phyloP scores from a whole-genome alignment of 2,329 filamentous ascomycete genomes.

The Mariannaea elegans region DNA sequence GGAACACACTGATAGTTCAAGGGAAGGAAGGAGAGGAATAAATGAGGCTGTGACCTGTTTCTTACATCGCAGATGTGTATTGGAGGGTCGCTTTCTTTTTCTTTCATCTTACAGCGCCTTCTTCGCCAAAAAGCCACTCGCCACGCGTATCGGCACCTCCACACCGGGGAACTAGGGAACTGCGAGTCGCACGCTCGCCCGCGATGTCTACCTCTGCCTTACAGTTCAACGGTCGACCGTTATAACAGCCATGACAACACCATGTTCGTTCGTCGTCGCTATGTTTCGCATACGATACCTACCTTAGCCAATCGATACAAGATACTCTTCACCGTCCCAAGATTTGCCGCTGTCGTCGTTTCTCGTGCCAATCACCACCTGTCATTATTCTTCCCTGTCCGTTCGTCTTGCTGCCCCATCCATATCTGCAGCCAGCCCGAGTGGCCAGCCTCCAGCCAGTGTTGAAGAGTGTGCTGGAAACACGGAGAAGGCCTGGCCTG shows the following conservation, averaged over 20 bases:
- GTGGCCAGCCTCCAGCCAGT: slow-evolving; percentile 33
- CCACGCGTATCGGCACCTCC: background rate
- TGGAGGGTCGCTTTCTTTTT: background rate
- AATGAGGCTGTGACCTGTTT: slow-evolving; percentile 8
- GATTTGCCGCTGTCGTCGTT: background rate
- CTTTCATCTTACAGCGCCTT: slow-evolving; percentile 12
- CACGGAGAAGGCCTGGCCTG: slow-evolving; percentile 33
- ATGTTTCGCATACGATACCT: slow-evolving; percentile 20
- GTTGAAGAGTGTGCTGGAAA: slow-evolving; percentile 25
- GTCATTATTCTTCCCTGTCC: slow-evolving; percentile 23
- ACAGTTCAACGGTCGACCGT: slow-evolving; percentile 3
- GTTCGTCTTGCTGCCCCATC: slow-evolving; percentile 32
- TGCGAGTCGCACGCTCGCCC: background rate
- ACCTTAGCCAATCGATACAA: slow-evolving; percentile 4
- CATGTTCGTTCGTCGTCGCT: background rate
- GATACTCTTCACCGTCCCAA: background rate
- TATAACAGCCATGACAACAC: background rate
- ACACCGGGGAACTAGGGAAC: background rate
- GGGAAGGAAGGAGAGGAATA: background rate
- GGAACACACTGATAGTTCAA: slow-evolving; percentile 22
- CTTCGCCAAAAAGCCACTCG: background rate
- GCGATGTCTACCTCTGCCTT: slow-evolving; percentile 8
- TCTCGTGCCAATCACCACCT: slow-evolving; percentile 25
- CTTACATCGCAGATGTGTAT: background rate
- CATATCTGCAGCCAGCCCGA: slow-evolving; percentile 38